A percentile compares a stretch with the other conserved stretches of the same genome.
These are phyloP conservation scores for Sporisorium graminicola DNA, from an alignment of 1,284 basidiomycete genomes.

Conservation along the genomic window DNA sequence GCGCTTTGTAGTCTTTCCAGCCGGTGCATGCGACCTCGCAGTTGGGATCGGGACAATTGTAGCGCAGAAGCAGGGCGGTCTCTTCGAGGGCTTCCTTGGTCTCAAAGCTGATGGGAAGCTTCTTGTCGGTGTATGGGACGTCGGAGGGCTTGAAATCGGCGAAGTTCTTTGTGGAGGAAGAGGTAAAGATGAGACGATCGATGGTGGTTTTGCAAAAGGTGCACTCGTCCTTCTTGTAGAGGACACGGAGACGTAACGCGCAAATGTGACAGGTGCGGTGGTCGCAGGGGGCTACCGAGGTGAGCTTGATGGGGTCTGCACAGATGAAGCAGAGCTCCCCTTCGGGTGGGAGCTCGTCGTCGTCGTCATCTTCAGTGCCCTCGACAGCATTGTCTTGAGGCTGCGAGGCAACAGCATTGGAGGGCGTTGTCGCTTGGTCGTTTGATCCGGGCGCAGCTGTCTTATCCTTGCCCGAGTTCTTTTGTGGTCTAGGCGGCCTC, in stretches of 20 bases:
- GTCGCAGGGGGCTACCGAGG: constrained; percentile 88
- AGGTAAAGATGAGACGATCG: constrained; percentile 84
- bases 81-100: constrained; percentile 94
- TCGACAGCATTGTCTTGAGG: background rate
- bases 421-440: background rate
- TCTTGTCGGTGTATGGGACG: constrained; percentile 60
- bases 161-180: constrained; percentile 72
- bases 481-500: background rate
- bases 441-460: background rate
- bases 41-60: constrained; percentile 70
- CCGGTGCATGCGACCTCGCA: constrained; percentile 87
- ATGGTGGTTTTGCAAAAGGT: constrained; percentile 96
- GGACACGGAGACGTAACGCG: constrained; percentile 85
- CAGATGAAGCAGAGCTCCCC: constrained; percentile 89
- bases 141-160: constrained; percentile 55
- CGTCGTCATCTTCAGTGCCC: constrained; percentile 65
- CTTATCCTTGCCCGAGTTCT: background rate
- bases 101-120: constrained; percentile 85
- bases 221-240: constrained; percentile 89
- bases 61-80: constrained; percentile 86
- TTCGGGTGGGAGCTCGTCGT: constrained; percentile 69
- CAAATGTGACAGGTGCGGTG: constrained; percentile 94
- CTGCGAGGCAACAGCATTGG: background rate
- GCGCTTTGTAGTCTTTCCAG: constrained; percentile 89
- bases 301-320: constrained; percentile 92